These are phyloP conservation scores for Chrysochromulina tobinii DNA, from an alignment of 78 protist genomes.

Conservation along the genomic window DNA sequence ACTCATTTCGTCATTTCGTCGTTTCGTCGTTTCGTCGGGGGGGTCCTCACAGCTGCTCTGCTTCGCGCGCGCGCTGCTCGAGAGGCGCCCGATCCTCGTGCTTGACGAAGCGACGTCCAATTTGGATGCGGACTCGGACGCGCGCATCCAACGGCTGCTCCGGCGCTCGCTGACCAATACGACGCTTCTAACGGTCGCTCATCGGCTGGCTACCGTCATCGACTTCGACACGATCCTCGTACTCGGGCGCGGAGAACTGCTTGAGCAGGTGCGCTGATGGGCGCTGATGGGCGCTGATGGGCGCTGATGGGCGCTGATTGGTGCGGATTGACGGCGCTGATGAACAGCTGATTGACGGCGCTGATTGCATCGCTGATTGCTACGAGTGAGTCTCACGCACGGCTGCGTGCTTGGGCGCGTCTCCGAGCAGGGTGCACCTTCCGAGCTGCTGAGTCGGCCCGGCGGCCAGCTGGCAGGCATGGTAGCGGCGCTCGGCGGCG, in stretches of 20 bases:
- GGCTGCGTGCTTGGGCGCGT: too few relatives aligned
- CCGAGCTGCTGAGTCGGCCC: background rate
- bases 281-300: too few relatives aligned
- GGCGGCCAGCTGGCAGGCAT: background rate
- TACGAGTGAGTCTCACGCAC: too few relatives aligned
- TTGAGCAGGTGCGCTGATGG: too few relatives aligned
- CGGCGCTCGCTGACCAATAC: slow-evolving; percentile 51
- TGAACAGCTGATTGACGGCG: too few relatives aligned
- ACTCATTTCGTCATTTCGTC: too few relatives aligned
- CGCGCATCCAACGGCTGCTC: background rate
- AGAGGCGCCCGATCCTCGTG: slow-evolving; percentile 43
- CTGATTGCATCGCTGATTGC: too few relatives aligned
- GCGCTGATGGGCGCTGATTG: too few relatives aligned
- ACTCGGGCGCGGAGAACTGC: slow-evolving; percentile 46
- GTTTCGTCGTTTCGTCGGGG: too few relatives aligned
- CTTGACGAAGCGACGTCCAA: slow-evolving; percentile 73
- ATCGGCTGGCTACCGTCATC: slow-evolving; percentile 82
- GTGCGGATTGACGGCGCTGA: too few relatives aligned
- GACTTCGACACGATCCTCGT: slow-evolving; percentile 74
- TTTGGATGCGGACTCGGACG: slow-evolving; percentile 50
- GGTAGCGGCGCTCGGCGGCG: background rate
- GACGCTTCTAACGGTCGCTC: slow-evolving; percentile 92
- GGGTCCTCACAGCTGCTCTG: slow-evolving; percentile 60
- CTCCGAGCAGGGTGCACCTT: slow-evolving; percentile 34
- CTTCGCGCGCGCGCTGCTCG: slow-evolving; percentile 83